Evolutionary conservation across 108 stramenopile species (phyloP), one percentile per base, ranked within the genome.

Genomic region (Skeletonema potamos): DNA sequence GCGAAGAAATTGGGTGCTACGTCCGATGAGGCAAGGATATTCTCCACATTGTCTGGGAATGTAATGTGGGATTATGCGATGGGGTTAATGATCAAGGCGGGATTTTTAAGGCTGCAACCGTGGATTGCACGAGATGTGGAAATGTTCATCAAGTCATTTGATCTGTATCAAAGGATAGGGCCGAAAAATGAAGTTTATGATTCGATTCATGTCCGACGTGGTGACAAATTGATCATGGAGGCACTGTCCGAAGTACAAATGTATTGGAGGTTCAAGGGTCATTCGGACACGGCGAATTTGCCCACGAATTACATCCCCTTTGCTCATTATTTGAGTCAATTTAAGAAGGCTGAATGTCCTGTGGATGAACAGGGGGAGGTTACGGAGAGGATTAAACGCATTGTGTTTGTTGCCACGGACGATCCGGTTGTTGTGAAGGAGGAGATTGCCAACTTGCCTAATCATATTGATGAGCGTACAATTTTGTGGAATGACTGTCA

Each of bases 161-260:
- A 76, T 51, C 36, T 76, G 9, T 60, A 46, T 22, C 20, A 51
- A 22, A 51, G 3, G 48, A 7, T 22, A 22, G 48, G 18, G 6
- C 9, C 48, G 12, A 29, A 28, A 2, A n/a, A 66, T 26, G 24
- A 46, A 13, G 58, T 11, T 17, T 70, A 62, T 46, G 27, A 29
- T 39, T 54, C 70, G 6, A 76, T 83, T 22, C 82, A 83, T 55
- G 78, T 83, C 30, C 78, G 82, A 13, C 64, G 82, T 15, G 82
- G 82, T 0, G 82, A 83, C 60, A 83, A 83, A 32, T 58, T 83
- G 32, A 36, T 26, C 12, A 10, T 36, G 17, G 82, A 83, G 44
- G 37, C 77, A 10, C 2, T 46, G 32, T 37, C 9, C 1, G 55
- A 62, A 32, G 78, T 83, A 1, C 34, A 43, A 9, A 44, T 70